Percentiles rank a stretch among this genome's conserved stretches.
Evolutionary conservation across 495 filamentous ascomycete genomes (phyloP).

Genomic region (Endocarpon pusillum): DNA sequence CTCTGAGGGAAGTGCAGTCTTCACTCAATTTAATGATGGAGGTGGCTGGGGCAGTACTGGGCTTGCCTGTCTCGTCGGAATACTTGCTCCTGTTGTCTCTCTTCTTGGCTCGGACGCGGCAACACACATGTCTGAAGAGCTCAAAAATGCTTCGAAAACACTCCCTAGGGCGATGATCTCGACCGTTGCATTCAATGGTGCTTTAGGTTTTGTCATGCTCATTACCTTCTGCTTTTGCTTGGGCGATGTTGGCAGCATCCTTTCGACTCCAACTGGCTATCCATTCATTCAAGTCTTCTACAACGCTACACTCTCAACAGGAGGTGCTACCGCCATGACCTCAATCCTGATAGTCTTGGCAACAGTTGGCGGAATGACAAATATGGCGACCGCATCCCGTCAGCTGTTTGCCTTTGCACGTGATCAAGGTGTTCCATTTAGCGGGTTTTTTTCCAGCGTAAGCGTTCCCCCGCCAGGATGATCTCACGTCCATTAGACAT

Average conservation of each 20-base stretch:
- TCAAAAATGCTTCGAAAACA: constrained; percentile 19
- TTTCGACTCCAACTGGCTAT: constrained; percentile 17
- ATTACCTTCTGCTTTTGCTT: constrained; percentile 22
- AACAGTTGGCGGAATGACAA: constrained; percentile 15
- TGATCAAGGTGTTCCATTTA: constrained; percentile 24
- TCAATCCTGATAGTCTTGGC: constrained; percentile 16
- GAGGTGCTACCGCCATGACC: constrained; percentile 15
- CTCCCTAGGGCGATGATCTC: constrained; percentile 17
- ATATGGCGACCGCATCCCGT: constrained; percentile 19
- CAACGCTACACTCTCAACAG: constrained; percentile 1
- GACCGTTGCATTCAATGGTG: constrained; percentile 18
- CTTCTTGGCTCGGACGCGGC: constrained; percentile 19
- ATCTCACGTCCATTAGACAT: neutral
- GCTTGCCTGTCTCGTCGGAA: constrained; percentile 20
- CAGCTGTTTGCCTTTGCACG: constrained; percentile 25
- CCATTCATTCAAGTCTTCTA: constrained; percentile 24
- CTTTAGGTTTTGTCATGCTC: constrained; percentile 20
- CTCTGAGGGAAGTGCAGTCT: constrained; percentile 13
- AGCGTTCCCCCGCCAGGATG: constrained; percentile 10
- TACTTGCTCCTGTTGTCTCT: constrained; percentile 13
- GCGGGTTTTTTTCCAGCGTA: constrained; percentile 15
- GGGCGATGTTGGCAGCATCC: constrained; percentile 17
- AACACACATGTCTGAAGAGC: constrained; percentile 18
- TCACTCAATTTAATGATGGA: constrained; percentile 18
- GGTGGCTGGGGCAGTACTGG: constrained; percentile 20